phyloP scores from a whole-genome alignment of 2,329 filamentous ascomycete species.

The Neofusicoccum sp. region DNA sequence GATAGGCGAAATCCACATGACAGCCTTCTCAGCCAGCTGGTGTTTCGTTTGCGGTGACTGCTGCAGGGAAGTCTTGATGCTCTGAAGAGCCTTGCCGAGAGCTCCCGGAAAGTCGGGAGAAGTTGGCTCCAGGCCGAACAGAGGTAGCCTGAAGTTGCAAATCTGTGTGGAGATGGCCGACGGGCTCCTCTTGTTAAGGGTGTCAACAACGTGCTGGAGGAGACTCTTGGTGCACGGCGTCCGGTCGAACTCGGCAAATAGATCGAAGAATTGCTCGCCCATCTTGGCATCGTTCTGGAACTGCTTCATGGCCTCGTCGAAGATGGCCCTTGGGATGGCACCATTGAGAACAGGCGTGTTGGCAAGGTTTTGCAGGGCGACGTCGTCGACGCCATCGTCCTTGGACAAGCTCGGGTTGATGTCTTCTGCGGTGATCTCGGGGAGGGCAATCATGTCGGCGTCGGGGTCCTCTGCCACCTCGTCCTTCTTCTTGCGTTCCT shows the following conservation, averaged over 20 bases:
- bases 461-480: constrained; percentile 44
- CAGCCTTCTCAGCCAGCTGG: constrained; percentile 46
- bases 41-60: constrained; percentile 32
- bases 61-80: constrained; percentile 55
- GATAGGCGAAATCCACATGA: constrained; percentile 50
- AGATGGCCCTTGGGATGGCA: constrained; percentile 91
- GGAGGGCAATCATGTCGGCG: constrained; percentile 58
- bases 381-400: constrained; percentile 50
- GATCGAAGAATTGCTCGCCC: constrained; percentile 74
- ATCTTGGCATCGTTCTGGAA: constrained; percentile 65
- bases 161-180: constrained; percentile 56
- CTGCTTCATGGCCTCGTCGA: constrained; percentile 80
- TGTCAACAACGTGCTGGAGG: constrained; percentile 69
- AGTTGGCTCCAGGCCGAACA: constrained; percentile 62
- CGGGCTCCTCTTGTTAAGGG: constrained; percentile 60
- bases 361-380: constrained; percentile 62
- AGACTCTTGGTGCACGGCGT: constrained; percentile 66
- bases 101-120: constrained; percentile 72
- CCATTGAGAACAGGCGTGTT: constrained; percentile 81
- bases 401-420: constrained; percentile 55
- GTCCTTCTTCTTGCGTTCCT: constrained; percentile 42
- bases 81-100: constrained; percentile 63
- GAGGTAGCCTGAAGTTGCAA: constrained; percentile 68
- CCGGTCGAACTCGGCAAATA: constrained; percentile 69
- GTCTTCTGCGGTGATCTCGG: constrained; percentile 61